phyloP scores from a whole-genome alignment of 768 basidiomycete genomes.

The Mycena amicta region DNA sequence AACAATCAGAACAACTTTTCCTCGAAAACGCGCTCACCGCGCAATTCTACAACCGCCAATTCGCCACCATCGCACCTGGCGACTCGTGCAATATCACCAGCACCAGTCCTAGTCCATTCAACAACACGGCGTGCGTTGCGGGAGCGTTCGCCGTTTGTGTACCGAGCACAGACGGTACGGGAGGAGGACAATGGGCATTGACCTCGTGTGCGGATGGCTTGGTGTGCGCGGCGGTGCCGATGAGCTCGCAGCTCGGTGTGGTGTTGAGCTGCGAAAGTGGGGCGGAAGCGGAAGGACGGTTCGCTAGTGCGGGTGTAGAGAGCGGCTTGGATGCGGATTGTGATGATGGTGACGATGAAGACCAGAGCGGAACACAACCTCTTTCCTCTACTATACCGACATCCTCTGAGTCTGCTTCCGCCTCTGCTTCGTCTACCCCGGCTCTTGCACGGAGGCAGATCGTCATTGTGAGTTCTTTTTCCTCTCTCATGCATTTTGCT shows the following conservation, averaged over 20 bases:
- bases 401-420: not conserved
- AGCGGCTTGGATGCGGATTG: conserved; percentile 35
- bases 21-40: conserved; percentile 50
- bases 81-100: conserved; percentile 52
- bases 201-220: conserved; percentile 16
- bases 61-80: conserved; percentile 41
- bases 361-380: not conserved
- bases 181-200: conserved; percentile 10
- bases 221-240: conserved; percentile 48
- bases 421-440: conserved; percentile 7
- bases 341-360: not conserved
- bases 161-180: conserved; percentile 1
- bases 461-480: not conserved
- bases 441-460: not conserved
- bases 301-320: conserved; percentile 43
- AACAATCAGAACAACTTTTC: too few relatives aligned
- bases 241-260: conserved; percentile 49
- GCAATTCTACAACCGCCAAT: conserved; percentile 52
- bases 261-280: conserved; percentile 45
- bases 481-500: not conserved
- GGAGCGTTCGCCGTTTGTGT: conserved; percentile 28
- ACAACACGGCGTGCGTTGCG: conserved; percentile 9
- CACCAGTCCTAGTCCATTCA: not conserved
- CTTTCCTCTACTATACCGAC: not conserved
- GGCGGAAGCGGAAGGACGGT: conserved; percentile 41